Conservation (phyloP, 2,329 filamentous ascomycete species). For the Talaromyces sp. region DNA sequence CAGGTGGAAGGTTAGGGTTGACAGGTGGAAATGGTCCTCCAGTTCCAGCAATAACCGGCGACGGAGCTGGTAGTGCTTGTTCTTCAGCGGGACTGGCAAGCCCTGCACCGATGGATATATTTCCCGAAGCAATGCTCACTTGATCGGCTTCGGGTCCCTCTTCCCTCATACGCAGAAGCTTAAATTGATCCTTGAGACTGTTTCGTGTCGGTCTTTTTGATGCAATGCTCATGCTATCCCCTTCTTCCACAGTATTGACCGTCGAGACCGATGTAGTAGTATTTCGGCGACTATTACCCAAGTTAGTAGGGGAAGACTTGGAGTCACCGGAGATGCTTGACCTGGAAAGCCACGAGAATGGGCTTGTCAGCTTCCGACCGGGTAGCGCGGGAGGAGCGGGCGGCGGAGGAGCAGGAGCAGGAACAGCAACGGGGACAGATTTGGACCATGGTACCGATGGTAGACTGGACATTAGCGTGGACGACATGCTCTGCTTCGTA, state of each 20-base stretch:
- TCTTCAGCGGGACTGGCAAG: constrained; percentile 52
- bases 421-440: constrained; percentile 34
- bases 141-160: constrained; percentile 64
- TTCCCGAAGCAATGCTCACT: constrained; percentile 49
- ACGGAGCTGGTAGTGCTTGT: constrained; percentile 35
- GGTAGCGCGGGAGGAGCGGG: constrained; percentile 43
- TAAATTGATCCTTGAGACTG: constrained; percentile 76
- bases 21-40: constrained; percentile 53
- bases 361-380: constrained; percentile 73
- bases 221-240: constrained; percentile 49
- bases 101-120: constrained; percentile 43
- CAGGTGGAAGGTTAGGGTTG: constrained; percentile 72
- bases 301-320: constrained; percentile 57
- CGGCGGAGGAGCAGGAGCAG: constrained; percentile 37
- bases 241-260: constrained; percentile 73
- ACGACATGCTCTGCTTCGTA: constrained; percentile 34
- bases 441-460: constrained; percentile 51
- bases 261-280: constrained; percentile 79
- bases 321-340: constrained; percentile 54
- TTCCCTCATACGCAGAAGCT: constrained; percentile 71
- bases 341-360: constrained; percentile 81
- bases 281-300: constrained; percentile 59
- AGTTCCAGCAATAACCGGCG: constrained; percentile 28
- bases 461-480: constrained; percentile 64
- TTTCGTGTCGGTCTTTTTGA: constrained; percentile 54